Base-by-base conservation (phyloP, 306 rosid genomes). In the Vigna hirtella region DNA sequence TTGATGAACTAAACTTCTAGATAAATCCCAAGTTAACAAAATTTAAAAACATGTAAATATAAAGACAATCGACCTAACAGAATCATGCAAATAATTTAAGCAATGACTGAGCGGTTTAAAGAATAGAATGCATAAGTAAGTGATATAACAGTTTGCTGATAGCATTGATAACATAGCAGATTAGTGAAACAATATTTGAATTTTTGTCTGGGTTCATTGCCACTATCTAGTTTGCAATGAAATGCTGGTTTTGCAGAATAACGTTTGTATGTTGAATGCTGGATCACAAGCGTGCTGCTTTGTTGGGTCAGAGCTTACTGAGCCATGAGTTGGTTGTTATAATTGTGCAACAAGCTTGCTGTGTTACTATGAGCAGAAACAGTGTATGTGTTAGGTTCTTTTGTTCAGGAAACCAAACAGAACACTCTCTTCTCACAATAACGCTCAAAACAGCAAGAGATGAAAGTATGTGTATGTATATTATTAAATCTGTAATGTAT, bases 141-240 rank as follows among this genome's bases (percentile, higher is more conserved):
- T 28, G 47, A 70, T 70, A 50, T n/a, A 70, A 70, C 59, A 34
- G 6, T 70, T 51, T 32, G 6, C 32, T 32, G 58, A 36, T 32
- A 28, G 51, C 61, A 28, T 13, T 30, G 45, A 50, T 49, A 30
- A 11, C 42, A 70, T 12, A 47, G 36, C 49, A 50, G 24, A 51
- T 11, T 32, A 32, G 18, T 4, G 4, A 32, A 51, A 51, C 32
- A 51, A 1, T 47, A 34, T 34, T 70, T 17, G 48, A 52, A 51
- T 34, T 36, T 51, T 30, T 62, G 14, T 22, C 4, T 63, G 22
- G 24, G 13, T 63, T 28, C 18, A 16, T 58, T 28, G 59, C 2
- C 30, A 11, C 38, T 1, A 6, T 56, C 7, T 17, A 14, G 63
- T 17, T 50, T 72, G 14, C 47, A 15, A 72, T 36, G 13, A 55